Evolutionary conservation across 768 basidiomycete genomes (phyloP), one percentile per base, ranked within the genome.

Genomic region (Pulveroboletus sp.): DNA sequence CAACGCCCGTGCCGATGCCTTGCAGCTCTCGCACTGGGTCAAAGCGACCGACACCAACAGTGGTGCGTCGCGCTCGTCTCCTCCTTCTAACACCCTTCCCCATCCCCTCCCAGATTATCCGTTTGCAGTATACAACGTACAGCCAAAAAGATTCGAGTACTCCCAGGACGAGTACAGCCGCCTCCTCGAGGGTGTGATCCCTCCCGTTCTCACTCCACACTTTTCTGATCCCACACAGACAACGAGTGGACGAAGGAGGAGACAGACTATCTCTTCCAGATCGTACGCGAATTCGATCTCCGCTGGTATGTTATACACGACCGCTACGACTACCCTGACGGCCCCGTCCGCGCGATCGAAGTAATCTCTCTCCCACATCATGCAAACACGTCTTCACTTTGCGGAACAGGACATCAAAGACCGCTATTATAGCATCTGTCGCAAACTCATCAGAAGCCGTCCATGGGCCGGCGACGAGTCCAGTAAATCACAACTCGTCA

Each of bases 281-380:
- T 95, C 9, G 83, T 87, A 9, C 76, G 78, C 43, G 83, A 89
- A 44, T 98, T 88, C 57, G 94, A 97, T 65, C 73, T 82, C 11
- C 79, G 95, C 37, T 98, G 94, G 81, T 86, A 89, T 63, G 78
- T 98, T 55, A 82, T 94, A 12, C 75, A 88, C 45, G 96, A 98
- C 68, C 83, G 96, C 23, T 98, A 95, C 66, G 83, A 89, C 5
- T 90, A 76, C 61, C 74, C 80, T 2, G 71, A 69, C n/a, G 79
- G 81, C 9, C 62, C 68, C 31, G 42, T 57, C 22, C 80, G 85
- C 19, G 73, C 76, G n/a, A 73, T 93, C 45, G 93, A 94, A 76
- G 93, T 89, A 59, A 27, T 29, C 16, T 26, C 29, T 31, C 22
- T 9, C 45, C 6, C 38, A 14, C 22, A 16, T 9, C 32, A 44